Base-by-base conservation (phyloP, 2,329 filamentous ascomycete species). In the Eutypella sp. region DNA sequence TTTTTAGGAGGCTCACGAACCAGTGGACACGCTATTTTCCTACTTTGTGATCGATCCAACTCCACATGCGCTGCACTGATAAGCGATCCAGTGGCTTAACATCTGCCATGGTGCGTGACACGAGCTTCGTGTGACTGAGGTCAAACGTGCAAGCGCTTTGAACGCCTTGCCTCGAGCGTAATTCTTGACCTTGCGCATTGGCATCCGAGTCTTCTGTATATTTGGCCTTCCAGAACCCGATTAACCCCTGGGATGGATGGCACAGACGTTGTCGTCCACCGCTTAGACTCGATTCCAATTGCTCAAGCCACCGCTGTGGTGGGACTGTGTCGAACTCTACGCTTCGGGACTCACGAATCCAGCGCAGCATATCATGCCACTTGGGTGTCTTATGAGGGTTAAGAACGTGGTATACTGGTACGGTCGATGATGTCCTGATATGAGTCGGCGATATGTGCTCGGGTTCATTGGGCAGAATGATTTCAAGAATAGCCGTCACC, bases 341-440 rank as follows among this genome's bases (percentile, higher is more conserved):
- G 3, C 43, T 24, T 1, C 42, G 42, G 0, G 44, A n/a, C 13
- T 46, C 47, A 20, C 38, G 42, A 34, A 75, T 49, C 72, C 71
- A 76, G 4, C 54, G 49, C n/a, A 78, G 58, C 54, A 79, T 61
- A 41, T 72, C 62, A 1, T 50, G 56, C 75, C 73, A 78, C 2
- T 55, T 68, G 4, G 72, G 70, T 7, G 53, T 53, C 8, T 46
- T 58, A 47, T 73, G 63, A 23, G 69, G 65, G 48, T 77, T 79
- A 23, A 78, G 51, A 2, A 79, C 61, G 55, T 80, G 74, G 47
- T 70, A 73, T 4, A 79, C 68, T 1, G 49, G 47, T 9, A 45
- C 42, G 29, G 40, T 41, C 16, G 42, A 27, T 13, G 36, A 23
- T 60, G 60, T 62, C n/a, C 47, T 57, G 40, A 60, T 60, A 54